Evolutionary conservation across 352 stramenopile genomes (phyloP).

Genomic region (Globisporangium okanoganense): DNA sequence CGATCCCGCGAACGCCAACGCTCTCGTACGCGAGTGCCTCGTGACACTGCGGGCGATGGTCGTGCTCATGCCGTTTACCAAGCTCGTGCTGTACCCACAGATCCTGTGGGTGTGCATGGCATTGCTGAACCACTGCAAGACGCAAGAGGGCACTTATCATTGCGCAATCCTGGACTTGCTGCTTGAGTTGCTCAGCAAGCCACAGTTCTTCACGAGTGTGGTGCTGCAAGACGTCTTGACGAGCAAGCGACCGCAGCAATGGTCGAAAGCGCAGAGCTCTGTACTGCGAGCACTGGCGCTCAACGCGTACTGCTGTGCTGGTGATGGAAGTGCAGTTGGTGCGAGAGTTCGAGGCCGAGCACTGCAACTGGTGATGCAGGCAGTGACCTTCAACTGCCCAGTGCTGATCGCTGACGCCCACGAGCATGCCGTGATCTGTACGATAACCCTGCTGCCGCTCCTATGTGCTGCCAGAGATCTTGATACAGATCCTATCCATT

Average conservation of each 20-base stretch:
- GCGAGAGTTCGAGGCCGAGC: slow-evolving; percentile 4
- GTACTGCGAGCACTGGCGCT: slow-evolving; percentile 44
- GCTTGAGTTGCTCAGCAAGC: slow-evolving; percentile 36
- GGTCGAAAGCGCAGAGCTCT: slow-evolving; percentile 35
- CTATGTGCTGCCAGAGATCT: slow-evolving; percentile 12
- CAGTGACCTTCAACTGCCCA: slow-evolving; percentile 25
- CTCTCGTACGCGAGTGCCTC: slow-evolving; percentile 47
- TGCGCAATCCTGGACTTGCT: slow-evolving; percentile 35
- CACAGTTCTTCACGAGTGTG: slow-evolving; percentile 37
- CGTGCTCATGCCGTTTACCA: slow-evolving; percentile 37
- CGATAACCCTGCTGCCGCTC: slow-evolving; percentile 30
- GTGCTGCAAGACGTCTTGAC: slow-evolving; percentile 43
- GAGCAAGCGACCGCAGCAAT: slow-evolving; percentile 46
- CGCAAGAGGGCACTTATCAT: slow-evolving; percentile 16
- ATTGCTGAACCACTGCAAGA: slow-evolving; percentile 54
- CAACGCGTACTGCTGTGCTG: slow-evolving; percentile 20
- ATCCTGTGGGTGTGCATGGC: slow-evolving; percentile 69
- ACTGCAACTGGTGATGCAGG: slow-evolving; percentile 19
- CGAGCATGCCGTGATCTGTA: slow-evolving; percentile 46
- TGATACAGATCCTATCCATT: not conserved
- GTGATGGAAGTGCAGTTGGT: not conserved
- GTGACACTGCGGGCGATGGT: slow-evolving; percentile 34
- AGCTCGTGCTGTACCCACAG: slow-evolving; percentile 70
- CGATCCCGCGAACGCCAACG: slow-evolving; percentile 11
- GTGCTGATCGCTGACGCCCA: slow-evolving; percentile 27